Conservation (phyloP, 352 stramenopile species). For the Phytophthora foliorum region DNA sequence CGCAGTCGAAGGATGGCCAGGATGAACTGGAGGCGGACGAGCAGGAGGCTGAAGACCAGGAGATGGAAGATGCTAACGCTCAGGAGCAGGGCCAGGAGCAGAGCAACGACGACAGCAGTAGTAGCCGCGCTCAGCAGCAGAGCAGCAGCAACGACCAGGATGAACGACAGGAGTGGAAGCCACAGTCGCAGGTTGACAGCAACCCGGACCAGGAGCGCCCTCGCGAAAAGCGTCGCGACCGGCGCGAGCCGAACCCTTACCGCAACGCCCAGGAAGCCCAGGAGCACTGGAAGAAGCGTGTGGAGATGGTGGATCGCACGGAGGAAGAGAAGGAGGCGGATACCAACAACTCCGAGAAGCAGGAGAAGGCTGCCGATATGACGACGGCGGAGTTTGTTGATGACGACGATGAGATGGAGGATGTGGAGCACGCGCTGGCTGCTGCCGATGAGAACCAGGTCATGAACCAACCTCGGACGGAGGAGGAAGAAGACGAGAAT, state of each 20-base stretch:
- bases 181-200: constrained; percentile 53
- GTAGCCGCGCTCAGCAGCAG: constrained; percentile 57
- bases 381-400: constrained; percentile 75
- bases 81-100: constrained; percentile 64
- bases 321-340: constrained; percentile 50
- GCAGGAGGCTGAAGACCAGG: constrained; percentile 54
- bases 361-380: constrained; percentile 51
- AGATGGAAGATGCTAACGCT: constrained; percentile 53
- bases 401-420: constrained; percentile 70
- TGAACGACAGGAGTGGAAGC: constrained; percentile 63
- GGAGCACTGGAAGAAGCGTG: constrained; percentile 97
- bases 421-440: constrained; percentile 72
- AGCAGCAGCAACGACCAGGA: constrained; percentile 70
- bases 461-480: constrained; percentile 59
- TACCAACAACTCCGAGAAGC: constrained; percentile 48
- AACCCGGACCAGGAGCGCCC: constrained; percentile 54
- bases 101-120: constrained; percentile 70
- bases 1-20: constrained; percentile 87
- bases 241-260: constrained; percentile 95
- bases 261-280: constrained; percentile 95
- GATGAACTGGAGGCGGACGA: constrained; percentile 75
- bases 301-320: constrained; percentile 88
- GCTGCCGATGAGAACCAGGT: constrained; percentile 75
- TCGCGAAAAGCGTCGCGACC: constrained; percentile 83
- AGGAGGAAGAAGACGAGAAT: constrained; percentile 66